Percentiles rank a stretch among this genome's conserved stretches.
phyloP scores from a whole-genome alignment of 2,329 filamentous ascomycete species.

The Zymoseptoria tritici region DNA sequence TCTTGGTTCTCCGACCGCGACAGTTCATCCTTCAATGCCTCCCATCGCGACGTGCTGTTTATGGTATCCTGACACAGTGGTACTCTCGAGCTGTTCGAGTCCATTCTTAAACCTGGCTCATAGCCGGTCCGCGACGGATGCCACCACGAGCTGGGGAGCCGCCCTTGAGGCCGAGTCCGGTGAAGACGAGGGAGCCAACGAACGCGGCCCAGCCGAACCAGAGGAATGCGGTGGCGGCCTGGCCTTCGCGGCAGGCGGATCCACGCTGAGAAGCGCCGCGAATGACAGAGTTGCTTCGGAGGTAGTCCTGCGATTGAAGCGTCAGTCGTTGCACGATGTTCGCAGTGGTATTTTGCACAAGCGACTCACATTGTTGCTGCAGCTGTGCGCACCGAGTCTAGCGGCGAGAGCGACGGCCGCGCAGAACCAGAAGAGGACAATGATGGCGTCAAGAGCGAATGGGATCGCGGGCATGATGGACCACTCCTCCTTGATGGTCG shows the following conservation, averaged over 20 bases:
- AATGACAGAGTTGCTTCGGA: slow-evolving; percentile 34
- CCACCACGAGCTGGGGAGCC: slow-evolving; percentile 44
- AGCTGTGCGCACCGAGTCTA: slow-evolving; percentile 62
- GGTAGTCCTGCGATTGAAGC: slow-evolving; percentile 28
- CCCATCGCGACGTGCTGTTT: neutral
- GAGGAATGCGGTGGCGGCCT: slow-evolving; percentile 67
- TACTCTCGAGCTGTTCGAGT: neutral
- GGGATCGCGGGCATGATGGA: slow-evolving; percentile 46
- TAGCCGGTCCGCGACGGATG: slow-evolving; percentile 42
- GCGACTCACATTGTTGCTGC: slow-evolving; percentile 50
- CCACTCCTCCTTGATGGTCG: slow-evolving; percentile 48
- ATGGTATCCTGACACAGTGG: neutral
- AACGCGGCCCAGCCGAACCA: slow-evolving; percentile 69
- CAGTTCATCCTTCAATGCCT: neutral
- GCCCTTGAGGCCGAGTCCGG: slow-evolving; percentile 43
- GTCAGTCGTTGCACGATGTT: neutral
- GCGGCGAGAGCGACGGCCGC: slow-evolving; percentile 63
- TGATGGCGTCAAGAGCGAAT: slow-evolving; percentile 51
- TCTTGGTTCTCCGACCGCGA: neutral
- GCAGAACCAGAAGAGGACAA: slow-evolving; percentile 63
- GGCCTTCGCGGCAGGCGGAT: slow-evolving; percentile 67
- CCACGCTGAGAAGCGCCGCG: slow-evolving; percentile 42
- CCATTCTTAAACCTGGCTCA: slow-evolving; percentile 48
- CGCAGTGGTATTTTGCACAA: slow-evolving; percentile 1
- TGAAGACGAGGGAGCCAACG: slow-evolving; percentile 46